Base-by-base conservation (phyloP, 2,329 filamentous ascomycete genomes). In the Pseudogymnoascus destructans region DNA sequence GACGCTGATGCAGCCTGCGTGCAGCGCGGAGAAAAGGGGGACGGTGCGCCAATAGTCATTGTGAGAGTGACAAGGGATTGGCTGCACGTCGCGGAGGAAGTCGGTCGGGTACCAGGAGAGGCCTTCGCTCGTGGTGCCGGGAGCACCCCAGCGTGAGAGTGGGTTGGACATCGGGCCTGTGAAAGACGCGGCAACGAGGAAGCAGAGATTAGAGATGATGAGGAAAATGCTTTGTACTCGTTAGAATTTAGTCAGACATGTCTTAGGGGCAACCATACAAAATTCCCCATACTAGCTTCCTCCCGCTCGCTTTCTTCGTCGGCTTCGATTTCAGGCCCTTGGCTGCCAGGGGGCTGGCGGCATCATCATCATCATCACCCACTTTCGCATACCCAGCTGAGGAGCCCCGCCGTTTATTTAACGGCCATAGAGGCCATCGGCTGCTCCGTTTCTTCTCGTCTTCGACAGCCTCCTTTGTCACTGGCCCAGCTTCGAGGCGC, bases 41-140 rank as follows among this genome's bases (percentile, higher is more conserved):
- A 79, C 73, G 15, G 73, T 73, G 55, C 82, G 78, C 80, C 81
- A 85, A 69, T 87, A 88, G 68, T 88, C 84, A 64, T 87, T 87
- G 66, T 87, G 84, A 1, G 80, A 84, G 67, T 86, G 83, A 61
- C 81, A 84, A 1, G 73, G 72, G 27, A 83, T 75, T 1, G 82
- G 80, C 2, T 73, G 66, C 15, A 81, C 71, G 55, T 79, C 76
- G 10, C 74, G 72, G 7, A 78, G 74, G 60, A 80, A 78, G 58
- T 79, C 75, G 2, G 76, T 73, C 0, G 77, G 75, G 60, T 76
- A 77, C 70, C 73, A 75, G 0, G 71, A 64, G 13, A 76, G 63
- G 2, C 68, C 71, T 57, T 75, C 70, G 46, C 70, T 66, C 59
- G 66, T 69, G 6, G 69, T 70, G 19, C 72, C 71, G 0, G 68